Percentiles rank a stretch among this genome's conserved stretches.
Evolutionary conservation across 2,329 filamentous ascomycete species (phyloP).

Genomic region (Penicillium psychrosexuale): DNA sequence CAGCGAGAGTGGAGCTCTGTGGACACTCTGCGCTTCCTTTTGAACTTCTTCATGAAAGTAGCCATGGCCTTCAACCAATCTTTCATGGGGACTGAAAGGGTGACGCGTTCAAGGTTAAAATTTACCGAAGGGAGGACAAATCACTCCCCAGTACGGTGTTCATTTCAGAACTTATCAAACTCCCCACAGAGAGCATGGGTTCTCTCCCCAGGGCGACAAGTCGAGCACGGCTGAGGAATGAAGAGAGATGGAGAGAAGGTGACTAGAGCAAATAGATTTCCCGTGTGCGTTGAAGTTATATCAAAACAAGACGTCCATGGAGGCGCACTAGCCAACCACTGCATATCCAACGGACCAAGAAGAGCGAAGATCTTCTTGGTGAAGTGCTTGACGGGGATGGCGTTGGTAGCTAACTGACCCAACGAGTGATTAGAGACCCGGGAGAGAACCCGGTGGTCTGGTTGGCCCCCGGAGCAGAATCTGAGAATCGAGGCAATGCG

Average conservation of each 20-base stretch:
- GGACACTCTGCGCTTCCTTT: conserved; percentile 35
- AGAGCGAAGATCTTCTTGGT: conserved; percentile 21
- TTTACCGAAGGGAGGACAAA: conserved; percentile 15
- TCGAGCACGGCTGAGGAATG: not conserved
- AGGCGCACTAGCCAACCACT: conserved; percentile 15
- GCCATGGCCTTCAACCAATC: conserved; percentile 29
- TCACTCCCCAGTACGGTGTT: conserved; percentile 15
- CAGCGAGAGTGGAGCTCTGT: conserved; percentile 40
- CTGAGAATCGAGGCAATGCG: conserved; percentile 10
- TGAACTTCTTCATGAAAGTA: conserved; percentile 31
- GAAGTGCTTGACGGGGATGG: conserved; percentile 11
- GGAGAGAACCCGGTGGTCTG: conserved; percentile 27
- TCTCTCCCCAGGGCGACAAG: not conserved
- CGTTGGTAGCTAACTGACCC: conserved; percentile 15
- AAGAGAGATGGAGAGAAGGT: conserved; percentile 2
- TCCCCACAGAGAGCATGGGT: conserved; percentile 9
- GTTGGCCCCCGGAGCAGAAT: conserved; percentile 17
- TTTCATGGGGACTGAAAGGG: conserved; percentile 20
- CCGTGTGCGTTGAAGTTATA: conserved; percentile 26
- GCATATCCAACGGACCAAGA: conserved; percentile 21
- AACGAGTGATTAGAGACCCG: conserved; percentile 13
- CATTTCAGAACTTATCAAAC: conserved; percentile 18
- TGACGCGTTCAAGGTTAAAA: not conserved
- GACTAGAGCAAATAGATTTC: conserved; percentile 4
- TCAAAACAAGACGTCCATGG: conserved; percentile 18